Base-by-base conservation (phyloP, 768 basidiomycete species). In the Leccinum obscurum region DNA sequence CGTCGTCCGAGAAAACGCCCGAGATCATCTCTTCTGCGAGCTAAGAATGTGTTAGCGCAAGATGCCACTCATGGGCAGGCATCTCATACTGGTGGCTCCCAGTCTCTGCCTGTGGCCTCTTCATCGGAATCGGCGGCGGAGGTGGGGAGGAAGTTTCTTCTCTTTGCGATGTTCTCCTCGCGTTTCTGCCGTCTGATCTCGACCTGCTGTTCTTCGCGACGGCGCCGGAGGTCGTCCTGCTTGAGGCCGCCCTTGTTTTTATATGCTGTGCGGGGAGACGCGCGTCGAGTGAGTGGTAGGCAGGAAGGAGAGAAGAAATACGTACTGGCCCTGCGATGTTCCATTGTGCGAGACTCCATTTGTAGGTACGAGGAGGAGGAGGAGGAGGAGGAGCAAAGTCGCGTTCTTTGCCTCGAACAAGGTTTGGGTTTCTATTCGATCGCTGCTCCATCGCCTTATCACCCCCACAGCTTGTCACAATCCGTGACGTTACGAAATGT, bases 161-260 rank as follows among this genome's bases (percentile, higher is more conserved):
- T 85, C 82, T 99, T 99, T 61, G 95, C 92, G 63, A 98, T 95
- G 75, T 95, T 95, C 77, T 99, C 97, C 75, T 99, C 97, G 68
- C 97, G 84, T 80, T 98, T 98, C 80, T 96, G 93, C 72, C 94
- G 85, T 73, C 97, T 85, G 82, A 99, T 98, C 83, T 98, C 97
- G 59, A 99, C 97, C 72, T 98, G 95, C 74, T 96, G 93, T 75
- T 99, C 95, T 76, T 98, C 97, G 60, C 97, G 88, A 75, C 96
- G 89, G 77, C 95, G 89, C 68, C 96, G 87, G 68, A 98, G 90
- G 75, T 98, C 93, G 62, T 96, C 93, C 68, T 87, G 88, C 75
- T 93, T 95, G 64, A 95, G 80, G 66, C 85, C 88, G 63, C 90
- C 90, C 76, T 94, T 95, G 77, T 85, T 89, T 83, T 96, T 96